phyloP scores from a whole-genome alignment of 805 yeast genomes.

The Metschnikowia bowlesiae region DNA sequence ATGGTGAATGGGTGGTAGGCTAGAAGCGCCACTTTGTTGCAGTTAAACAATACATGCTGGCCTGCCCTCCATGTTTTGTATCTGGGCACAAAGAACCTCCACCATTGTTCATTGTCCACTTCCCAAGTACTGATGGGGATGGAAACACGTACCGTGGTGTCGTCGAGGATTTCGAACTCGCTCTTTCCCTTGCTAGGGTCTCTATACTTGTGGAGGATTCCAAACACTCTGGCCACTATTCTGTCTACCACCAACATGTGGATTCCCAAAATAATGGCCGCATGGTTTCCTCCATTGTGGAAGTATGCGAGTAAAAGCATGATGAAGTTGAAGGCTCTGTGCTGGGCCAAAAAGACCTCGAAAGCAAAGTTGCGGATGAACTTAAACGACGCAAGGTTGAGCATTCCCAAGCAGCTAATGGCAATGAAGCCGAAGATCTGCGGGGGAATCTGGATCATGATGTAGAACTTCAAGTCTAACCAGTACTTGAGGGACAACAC shows the following conservation, averaged over 20 bases:
- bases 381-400: slow-evolving; percentile 34
- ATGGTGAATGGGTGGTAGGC: slow-evolving; percentile 50
- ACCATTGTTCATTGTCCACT: slow-evolving; percentile 22
- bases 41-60: slow-evolving; percentile 42
- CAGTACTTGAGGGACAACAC: slow-evolving; percentile 34
- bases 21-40: slow-evolving; percentile 31
- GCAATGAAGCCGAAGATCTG: slow-evolving; percentile 49
- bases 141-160: slow-evolving; percentile 34
- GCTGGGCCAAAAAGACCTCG: slow-evolving; percentile 43
- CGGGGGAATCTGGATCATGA: slow-evolving; percentile 45
- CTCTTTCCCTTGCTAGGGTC: slow-evolving; percentile 39
- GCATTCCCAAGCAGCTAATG: slow-evolving; percentile 31
- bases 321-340: slow-evolving; percentile 36
- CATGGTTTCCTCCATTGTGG: slow-evolving; percentile 35
- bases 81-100: slow-evolving; percentile 28
- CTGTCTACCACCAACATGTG: slow-evolving; percentile 42
- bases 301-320: slow-evolving; percentile 41
- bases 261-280: slow-evolving; percentile 36
- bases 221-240: slow-evolving; percentile 26
- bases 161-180: slow-evolving; percentile 37
- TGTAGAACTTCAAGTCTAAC: slow-evolving; percentile 33
- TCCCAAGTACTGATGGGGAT: slow-evolving; percentile 29
- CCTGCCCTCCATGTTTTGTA: slow-evolving; percentile 45
- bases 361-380: slow-evolving; percentile 36
- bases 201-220: slow-evolving; percentile 28